Percentiles rank a stretch among this genome's conserved stretches.
Evolutionary conservation across 2,329 filamentous ascomycete genomes (phyloP).

Genomic region (Camillea tinctor): DNA sequence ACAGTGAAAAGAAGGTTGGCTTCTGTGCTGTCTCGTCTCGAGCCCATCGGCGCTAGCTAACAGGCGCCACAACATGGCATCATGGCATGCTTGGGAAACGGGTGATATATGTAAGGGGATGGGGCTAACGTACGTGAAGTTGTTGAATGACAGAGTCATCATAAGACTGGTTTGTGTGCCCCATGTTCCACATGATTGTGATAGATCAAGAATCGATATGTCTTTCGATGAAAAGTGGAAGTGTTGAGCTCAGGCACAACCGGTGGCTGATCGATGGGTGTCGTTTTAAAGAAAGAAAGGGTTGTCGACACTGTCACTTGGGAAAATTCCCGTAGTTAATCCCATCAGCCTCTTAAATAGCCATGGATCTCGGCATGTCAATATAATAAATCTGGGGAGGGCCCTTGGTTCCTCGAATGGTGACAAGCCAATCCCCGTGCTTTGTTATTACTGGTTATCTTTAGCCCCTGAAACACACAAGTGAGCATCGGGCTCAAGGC

Average conservation of each 20-base stretch:
- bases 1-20: not conserved
- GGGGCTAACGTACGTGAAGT: constrained; percentile 26
- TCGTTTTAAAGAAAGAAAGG: not conserved
- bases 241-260: not conserved
- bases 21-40: not conserved
- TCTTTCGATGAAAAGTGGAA: not conserved
- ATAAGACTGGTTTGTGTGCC: constrained; percentile 23
- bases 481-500: not conserved
- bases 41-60: constrained; percentile 1
- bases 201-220: constrained; percentile 8
- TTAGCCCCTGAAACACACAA: constrained; percentile 16
- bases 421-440: constrained; percentile 14
- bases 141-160: constrained; percentile 21
- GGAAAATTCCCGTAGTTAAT: not conserved
- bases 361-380: not conserved
- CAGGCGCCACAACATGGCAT: constrained; percentile 11
- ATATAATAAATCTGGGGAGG: constrained; percentile 2
- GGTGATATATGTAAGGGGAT: constrained; percentile 8
- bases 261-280: not conserved
- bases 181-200: constrained; percentile 26
- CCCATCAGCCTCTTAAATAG: not conserved
- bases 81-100: constrained; percentile 8
- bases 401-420: constrained; percentile 5
- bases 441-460: constrained; percentile 4
- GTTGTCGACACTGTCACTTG: not conserved